Conservation (phyloP, 257 asterid genomes). For the Nicotiana tabacum region DNA sequence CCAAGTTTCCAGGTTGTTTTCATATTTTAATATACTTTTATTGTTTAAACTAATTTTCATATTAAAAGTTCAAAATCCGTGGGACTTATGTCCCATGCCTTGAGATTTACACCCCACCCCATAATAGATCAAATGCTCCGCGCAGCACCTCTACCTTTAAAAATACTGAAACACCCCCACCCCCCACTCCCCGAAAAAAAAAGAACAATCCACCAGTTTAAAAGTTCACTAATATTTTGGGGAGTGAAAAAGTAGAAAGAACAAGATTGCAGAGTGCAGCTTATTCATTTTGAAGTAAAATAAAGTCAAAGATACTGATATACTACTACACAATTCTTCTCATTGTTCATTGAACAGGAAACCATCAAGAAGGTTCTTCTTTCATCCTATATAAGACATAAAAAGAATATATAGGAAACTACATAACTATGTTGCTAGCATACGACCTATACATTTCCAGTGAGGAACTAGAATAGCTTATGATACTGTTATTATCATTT, state of each 20-base stretch:
- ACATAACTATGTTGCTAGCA: background rate
- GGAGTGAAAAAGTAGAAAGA: background rate
- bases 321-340: background rate
- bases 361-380: background rate
- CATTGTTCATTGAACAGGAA: background rate
- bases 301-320: background rate
- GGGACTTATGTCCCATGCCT: too few species aligned
- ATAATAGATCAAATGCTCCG: too few species aligned
- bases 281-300: background rate
- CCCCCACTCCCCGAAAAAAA: background rate
- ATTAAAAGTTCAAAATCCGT: too few species aligned
- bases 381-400: background rate
- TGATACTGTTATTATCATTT: background rate
- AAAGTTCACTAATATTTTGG: background rate
- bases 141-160: background rate
- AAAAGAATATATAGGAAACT: background rate
- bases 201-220: background rate
- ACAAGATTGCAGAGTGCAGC: background rate
- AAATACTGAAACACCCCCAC: background rate
- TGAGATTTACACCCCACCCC: too few species aligned
- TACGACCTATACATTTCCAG: background rate
- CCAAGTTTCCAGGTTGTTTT: too few species aligned
- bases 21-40: too few species aligned
- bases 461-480: background rate
- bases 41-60: too few species aligned